phyloP scores from a whole-genome alignment of 164 flowering plant species.

The Stephania japonica region DNA sequence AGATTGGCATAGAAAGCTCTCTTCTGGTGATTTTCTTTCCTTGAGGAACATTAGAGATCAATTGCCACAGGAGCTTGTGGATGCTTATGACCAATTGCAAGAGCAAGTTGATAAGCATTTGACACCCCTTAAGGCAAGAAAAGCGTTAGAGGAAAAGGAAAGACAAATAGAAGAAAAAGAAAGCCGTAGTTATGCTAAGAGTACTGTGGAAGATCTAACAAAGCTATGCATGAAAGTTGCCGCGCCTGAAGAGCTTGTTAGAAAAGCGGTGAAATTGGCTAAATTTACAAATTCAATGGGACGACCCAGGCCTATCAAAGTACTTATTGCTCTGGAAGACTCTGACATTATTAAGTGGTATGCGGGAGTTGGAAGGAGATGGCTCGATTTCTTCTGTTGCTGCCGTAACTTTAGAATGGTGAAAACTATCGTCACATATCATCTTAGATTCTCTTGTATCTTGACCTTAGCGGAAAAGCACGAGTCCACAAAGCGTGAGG shows the following conservation, averaged over 20 bases:
- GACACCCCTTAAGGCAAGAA: slow-evolving; percentile 48
- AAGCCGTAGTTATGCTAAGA: slow-evolving; percentile 47
- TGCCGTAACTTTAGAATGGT: slow-evolving; percentile 79
- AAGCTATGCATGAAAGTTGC: slow-evolving; percentile 68
- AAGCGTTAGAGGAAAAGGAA: slow-evolving; percentile 49
- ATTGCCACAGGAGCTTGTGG: slow-evolving; percentile 71
- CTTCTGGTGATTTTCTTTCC: slow-evolving; percentile 72
- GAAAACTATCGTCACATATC: slow-evolving; percentile 74
- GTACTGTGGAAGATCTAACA: slow-evolving; percentile 69
- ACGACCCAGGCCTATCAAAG: slow-evolving; percentile 76
- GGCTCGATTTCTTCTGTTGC: slow-evolving; percentile 89
- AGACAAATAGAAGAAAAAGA: slow-evolving; percentile 51
- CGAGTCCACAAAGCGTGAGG: slow-evolving; percentile 68
- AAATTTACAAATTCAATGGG: slow-evolving; percentile 96
- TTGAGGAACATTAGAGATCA: slow-evolving; percentile 64
- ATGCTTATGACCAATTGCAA: slow-evolving; percentile 77
- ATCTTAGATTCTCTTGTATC: slow-evolving; percentile 82
- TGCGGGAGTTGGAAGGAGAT: slow-evolving; percentile 83
- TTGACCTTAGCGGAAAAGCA: slow-evolving; percentile 90
- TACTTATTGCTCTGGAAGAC: slow-evolving; percentile 75
- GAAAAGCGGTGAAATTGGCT: slow-evolving; percentile 62
- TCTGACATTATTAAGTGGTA: slow-evolving; percentile 88
- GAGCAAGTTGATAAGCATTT: slow-evolving; percentile 67
- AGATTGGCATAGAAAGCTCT: slow-evolving; percentile 54
- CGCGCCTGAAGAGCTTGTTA: slow-evolving; percentile 68